These are phyloP conservation scores for Cladorrhinum sp. DNA, from an alignment of 2,329 filamentous ascomycete species.

Conservation along the genomic window DNA sequence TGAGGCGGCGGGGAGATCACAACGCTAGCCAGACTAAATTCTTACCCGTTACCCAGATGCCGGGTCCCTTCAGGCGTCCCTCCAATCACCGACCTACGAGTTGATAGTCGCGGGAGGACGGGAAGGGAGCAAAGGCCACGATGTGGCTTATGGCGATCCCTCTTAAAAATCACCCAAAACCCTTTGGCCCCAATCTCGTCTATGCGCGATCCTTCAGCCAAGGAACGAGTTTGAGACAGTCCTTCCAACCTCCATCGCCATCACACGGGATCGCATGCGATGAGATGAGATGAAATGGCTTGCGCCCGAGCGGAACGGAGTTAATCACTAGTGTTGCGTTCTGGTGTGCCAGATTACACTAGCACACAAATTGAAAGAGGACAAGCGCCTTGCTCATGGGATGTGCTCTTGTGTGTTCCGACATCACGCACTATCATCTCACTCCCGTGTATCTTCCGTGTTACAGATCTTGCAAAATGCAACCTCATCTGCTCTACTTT, in stretches of 20 bases:
- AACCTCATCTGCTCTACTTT: not conserved
- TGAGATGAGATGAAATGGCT: too few relatives aligned
- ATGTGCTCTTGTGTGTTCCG: not conserved
- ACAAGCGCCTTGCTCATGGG: not conserved
- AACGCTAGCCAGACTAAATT: slow-evolving; percentile 16
- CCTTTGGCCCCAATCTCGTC: not conserved
- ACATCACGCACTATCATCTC: not conserved
- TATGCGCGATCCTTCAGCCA: not conserved
- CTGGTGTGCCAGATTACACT: too few relatives aligned
- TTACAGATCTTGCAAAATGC: not conserved
- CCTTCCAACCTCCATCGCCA: not conserved
- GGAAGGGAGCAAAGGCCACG: not conserved
- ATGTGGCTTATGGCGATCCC: not conserved
- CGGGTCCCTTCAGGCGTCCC: slow-evolving; percentile 11
- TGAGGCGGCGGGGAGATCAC: slow-evolving; percentile 20
- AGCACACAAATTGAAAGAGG: not conserved
- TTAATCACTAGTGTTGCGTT: too few relatives aligned
- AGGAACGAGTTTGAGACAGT: too few relatives aligned
- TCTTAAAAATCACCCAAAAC: not conserved
- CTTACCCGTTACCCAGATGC: slow-evolving; percentile 11
- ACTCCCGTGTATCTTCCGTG: not conserved
- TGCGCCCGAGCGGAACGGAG: too few relatives aligned
- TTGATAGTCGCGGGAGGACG: slow-evolving; percentile 1
- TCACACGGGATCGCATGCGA: too few relatives aligned
- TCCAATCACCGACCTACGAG: slow-evolving; percentile 4